These are phyloP conservation scores for Coniochaeta ligniaria DNA, from an alignment of 2,329 filamentous ascomycete species.

Conservation along the genomic window DNA sequence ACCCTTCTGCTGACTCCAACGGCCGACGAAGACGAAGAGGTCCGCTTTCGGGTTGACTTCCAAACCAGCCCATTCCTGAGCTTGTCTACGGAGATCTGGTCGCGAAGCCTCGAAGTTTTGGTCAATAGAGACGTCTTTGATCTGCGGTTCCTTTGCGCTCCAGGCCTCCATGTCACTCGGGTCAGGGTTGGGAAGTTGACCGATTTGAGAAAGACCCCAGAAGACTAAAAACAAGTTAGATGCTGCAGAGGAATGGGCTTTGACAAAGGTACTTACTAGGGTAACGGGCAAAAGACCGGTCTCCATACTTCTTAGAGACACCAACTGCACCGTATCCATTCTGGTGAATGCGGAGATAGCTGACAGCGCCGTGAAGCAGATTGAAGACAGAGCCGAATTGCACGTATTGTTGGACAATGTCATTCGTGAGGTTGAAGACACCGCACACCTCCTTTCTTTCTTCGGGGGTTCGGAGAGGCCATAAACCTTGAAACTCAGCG, in stretches of 20 bases:
- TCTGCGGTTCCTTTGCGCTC: constrained; percentile 14
- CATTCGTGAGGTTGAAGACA: constrained; percentile 53
- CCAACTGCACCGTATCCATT: constrained; percentile 1
- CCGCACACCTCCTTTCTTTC: constrained; percentile 55
- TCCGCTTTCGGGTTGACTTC: constrained; percentile 53
- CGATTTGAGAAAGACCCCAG: constrained; percentile 55
- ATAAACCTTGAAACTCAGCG: constrained; percentile 60
- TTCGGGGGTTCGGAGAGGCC: constrained; percentile 56
- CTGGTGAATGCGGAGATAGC: constrained; percentile 1
- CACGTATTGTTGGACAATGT: constrained; percentile 50
- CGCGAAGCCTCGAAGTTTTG: constrained; percentile 41
- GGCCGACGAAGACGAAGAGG: constrained; percentile 58
- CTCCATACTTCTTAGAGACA: constrained; percentile 2
- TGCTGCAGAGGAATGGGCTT: too few species aligned
- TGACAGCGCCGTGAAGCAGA: not conserved
- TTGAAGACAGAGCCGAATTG: constrained; percentile 35
- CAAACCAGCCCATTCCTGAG: constrained; percentile 60
- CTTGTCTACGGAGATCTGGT: constrained; percentile 51
- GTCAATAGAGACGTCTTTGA: constrained; percentile 42
- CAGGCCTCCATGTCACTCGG: constrained; percentile 54
- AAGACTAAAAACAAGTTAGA: constrained; percentile 30
- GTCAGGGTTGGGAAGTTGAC: constrained; percentile 56
- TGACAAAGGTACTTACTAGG: constrained; percentile 28
- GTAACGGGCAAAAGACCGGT: constrained; percentile 42
- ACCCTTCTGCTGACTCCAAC: constrained; percentile 62